Evolutionary conservation across 1,284 basidiomycete genomes (phyloP).

Genomic region (Trichosporon faecale): DNA sequence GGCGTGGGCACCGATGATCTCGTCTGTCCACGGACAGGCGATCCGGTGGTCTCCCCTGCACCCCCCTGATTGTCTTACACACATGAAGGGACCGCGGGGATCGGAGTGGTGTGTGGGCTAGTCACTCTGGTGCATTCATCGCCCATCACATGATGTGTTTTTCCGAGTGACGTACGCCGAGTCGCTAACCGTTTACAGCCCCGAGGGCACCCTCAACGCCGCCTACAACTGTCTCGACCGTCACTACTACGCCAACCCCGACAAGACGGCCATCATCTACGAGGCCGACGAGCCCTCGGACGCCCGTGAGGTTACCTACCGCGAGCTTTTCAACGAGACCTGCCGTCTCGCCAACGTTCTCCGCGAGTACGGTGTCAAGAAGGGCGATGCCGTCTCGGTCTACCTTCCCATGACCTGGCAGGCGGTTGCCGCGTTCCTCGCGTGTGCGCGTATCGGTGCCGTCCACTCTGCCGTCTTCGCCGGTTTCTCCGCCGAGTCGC

Average conservation of each 20-base stretch:
- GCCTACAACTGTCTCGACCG: slow-evolving; percentile 98
- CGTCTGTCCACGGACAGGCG: background rate
- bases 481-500: slow-evolving; percentile 94
- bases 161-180: background rate
- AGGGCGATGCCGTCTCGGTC: slow-evolving; percentile 90
- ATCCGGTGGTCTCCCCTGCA: background rate
- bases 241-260: slow-evolving; percentile 72
- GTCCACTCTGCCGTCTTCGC: slow-evolving; percentile 99
- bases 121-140: background rate
- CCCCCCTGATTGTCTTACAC: background rate
- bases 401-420: slow-evolving; percentile 72
- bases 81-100: background rate
- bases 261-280: slow-evolving; percentile 97
- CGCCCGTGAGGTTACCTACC: slow-evolving; percentile 73
- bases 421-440: slow-evolving; percentile 90
- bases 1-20: background rate
- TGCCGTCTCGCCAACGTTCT: slow-evolving; percentile 89
- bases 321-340: slow-evolving; percentile 84
- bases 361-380: slow-evolving; percentile 84
- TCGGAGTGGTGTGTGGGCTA: background rate
- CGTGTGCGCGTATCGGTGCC: slow-evolving; percentile 94
- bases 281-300: slow-evolving; percentile 93
- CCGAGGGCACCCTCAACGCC: slow-evolving; percentile 81
- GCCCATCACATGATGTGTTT: background rate
- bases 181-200: slow-evolving; percentile 48